Percentiles rank a stretch among this genome's conserved stretches.
phyloP scores from a whole-genome alignment of 2,329 filamentous ascomycete genomes.

The Aspergillus sp. region DNA sequence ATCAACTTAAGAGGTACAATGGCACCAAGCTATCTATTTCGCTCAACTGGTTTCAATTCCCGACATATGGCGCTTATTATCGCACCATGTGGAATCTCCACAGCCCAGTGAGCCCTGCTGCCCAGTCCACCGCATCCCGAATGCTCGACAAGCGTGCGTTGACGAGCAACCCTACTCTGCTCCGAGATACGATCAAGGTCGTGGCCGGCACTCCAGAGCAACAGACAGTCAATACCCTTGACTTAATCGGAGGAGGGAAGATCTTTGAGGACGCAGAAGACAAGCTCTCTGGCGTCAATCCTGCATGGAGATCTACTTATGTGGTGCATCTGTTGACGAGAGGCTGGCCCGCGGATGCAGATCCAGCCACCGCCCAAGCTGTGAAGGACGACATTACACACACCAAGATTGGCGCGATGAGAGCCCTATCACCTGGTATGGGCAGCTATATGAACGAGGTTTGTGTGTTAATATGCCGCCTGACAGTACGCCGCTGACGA shows the following conservation, averaged over 20 bases:
- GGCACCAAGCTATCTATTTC: too few species aligned
- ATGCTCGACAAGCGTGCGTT: too few species aligned
- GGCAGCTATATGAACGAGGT: slow-evolving; percentile 20
- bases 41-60: too few species aligned
- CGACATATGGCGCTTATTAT: too few species aligned
- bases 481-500: not conserved
- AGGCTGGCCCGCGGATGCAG: slow-evolving; percentile 5
- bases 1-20: too few species aligned
- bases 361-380: not conserved
- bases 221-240: not conserved
- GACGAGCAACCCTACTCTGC: too few species aligned
- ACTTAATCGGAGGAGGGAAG: slow-evolving; percentile 12
- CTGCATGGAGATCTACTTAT: slow-evolving; percentile 12
- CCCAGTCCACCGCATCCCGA: too few species aligned
- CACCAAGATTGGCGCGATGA: slow-evolving; percentile 16
- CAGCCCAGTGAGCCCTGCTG: too few species aligned
- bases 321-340: not conserved
- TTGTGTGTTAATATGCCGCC: not conserved
- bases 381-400: slow-evolving; percentile 6
- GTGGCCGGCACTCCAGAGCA: too few species aligned
- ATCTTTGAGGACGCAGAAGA: not conserved
- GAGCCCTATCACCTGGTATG: slow-evolving; percentile 16
- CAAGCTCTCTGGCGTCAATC: slow-evolving; percentile 5
- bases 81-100: too few species aligned
- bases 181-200: too few species aligned